Base-by-base conservation (phyloP, 805 yeast species). In the Ogataea henricii region DNA sequence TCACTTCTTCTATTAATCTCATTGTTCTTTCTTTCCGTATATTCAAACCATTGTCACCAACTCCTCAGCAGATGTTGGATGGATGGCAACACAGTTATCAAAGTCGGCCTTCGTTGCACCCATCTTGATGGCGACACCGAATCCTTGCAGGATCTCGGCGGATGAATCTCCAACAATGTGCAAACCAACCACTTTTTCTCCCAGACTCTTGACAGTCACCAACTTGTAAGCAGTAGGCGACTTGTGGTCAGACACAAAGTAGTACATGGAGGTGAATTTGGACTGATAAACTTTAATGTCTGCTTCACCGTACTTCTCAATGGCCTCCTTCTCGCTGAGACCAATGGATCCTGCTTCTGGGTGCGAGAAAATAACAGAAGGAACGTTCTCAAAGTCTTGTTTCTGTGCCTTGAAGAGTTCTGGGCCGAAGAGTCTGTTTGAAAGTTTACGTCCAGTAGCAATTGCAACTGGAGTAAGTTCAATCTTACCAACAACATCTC, bases 401-500 rank as follows among this genome's bases (percentile, higher is more conserved):
- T 91, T 89, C 66, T 85, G 87, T 40, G 81, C 67, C 53, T 79
- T 80, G 73, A 77, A 89, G 47, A 70, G 66, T 53, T 77, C 81
- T 47, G 91, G 85, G 18, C 97, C 97, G 65, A 92, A 94, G 51
- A 94, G 72, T 66, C 99, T 81, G 73, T 92, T 91, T 23, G 97
- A 81, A 57, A 94, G 78, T 67, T 82, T 88, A 70, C 99, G 85
- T 52, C 99, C 99, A 8, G 99, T 91, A 30, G 99, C 97, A 72
- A 94, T 94, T 32, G 99, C 99, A 37, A 90, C 97, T 7, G 99
- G 99, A 2, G 99, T 94, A 60, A 94, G 79, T 73, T 94, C 98
- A 38, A 88, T 86, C 25, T 87, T 83, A 53, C 97, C 97, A 37
- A 88, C 86, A 51, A 92, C 95, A 67, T 94, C 99, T 63, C 99